phyloP scores from a whole-genome alignment of 805 yeast species.

The Candida gorgasii region DNA sequence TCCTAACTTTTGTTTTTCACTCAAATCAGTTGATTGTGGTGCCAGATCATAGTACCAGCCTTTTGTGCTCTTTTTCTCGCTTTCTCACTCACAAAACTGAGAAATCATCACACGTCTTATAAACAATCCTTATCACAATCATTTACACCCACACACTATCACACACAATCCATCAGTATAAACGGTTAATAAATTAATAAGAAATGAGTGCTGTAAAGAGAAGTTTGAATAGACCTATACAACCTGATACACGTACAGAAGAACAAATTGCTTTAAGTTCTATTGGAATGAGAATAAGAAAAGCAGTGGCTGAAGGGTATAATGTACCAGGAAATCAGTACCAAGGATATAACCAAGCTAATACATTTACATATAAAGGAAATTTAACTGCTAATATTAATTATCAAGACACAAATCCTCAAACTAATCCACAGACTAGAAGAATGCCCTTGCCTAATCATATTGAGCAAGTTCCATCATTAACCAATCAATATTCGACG shows the following conservation, averaged over 20 bases:
- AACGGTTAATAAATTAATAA: too few relatives aligned
- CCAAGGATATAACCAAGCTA: slow-evolving; percentile 8
- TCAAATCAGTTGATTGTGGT: too few relatives aligned
- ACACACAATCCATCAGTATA: too few relatives aligned
- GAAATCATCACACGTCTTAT: too few relatives aligned
- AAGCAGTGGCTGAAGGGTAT: slow-evolving; percentile 66
- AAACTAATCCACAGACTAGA: slow-evolving; percentile 8
- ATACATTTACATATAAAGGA: slow-evolving; percentile 4
- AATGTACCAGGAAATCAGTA: slow-evolving; percentile 12
- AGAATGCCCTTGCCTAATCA: slow-evolving; percentile 46
- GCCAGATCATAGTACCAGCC: too few relatives aligned
- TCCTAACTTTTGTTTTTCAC: too few relatives aligned
- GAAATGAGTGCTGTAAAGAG: slow-evolving; percentile 15
- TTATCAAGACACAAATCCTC: slow-evolving; percentile 11
- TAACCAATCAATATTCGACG: slow-evolving; percentile 46
- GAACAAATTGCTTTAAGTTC: slow-evolving; percentile 43
- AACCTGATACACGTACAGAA: slow-evolving; percentile 5
- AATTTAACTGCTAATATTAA: background rate
- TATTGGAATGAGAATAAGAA: slow-evolving; percentile 72
- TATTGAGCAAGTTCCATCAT: slow-evolving; percentile 45
- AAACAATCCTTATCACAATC: too few relatives aligned
- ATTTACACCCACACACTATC: too few relatives aligned
- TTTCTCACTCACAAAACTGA: too few relatives aligned
- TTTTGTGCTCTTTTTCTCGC: too few relatives aligned
- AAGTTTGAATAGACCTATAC: background rate